phyloP scores from a whole-genome alignment of 2,329 filamentous ascomycete genomes.

The Beauveria bassiana region DNA sequence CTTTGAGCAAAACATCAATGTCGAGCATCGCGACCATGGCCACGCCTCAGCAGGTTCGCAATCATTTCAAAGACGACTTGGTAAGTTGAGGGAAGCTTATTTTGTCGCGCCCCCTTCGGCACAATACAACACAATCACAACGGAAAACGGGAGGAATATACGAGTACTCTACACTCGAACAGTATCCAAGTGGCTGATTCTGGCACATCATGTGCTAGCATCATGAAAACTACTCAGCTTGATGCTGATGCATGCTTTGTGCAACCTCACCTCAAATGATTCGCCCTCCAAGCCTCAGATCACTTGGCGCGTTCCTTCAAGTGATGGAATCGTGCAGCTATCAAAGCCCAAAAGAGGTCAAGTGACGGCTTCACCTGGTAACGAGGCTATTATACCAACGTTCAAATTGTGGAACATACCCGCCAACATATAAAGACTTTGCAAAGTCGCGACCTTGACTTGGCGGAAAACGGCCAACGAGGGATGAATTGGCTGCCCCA shows the following conservation, averaged over 20 bases:
- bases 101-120: neutral
- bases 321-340: neutral
- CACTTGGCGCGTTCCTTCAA: neutral
- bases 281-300: neutral
- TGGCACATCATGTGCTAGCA: neutral
- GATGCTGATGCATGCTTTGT: neutral
- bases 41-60: slow-evolving; percentile 21
- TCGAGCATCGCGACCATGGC: slow-evolving; percentile 23
- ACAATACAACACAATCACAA: neutral
- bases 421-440: neutral
- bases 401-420: neutral
- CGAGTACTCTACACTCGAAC: neutral
- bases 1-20: neutral
- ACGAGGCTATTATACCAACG: neutral
- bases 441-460: neutral
- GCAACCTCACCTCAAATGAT: neutral
- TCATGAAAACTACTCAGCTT: neutral
- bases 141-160: no score
- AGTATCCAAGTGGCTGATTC: neutral
- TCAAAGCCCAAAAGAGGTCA: neutral
- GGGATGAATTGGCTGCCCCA: slow-evolving; percentile 10
- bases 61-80: slow-evolving; percentile 24
- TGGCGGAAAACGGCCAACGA: neutral
- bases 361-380: neutral
- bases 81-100: slow-evolving; percentile 20